Evolutionary conservation across 371 early-diverging fungal species (phyloP), one percentile per base, ranked within the genome.

Genomic region (Mortierella sp.): DNA sequence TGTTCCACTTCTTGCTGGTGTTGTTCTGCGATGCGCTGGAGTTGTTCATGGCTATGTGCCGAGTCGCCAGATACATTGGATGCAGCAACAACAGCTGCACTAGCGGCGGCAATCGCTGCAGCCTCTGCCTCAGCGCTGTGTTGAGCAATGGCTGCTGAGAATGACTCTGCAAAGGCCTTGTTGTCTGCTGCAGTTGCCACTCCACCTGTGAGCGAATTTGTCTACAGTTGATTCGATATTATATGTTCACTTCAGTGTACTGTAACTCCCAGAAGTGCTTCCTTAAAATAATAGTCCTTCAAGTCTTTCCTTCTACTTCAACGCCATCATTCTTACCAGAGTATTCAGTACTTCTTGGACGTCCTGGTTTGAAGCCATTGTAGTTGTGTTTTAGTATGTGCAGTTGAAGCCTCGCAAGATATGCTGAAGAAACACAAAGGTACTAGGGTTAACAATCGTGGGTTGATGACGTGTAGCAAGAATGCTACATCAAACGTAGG

Each of bases 321-420:
- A 16, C 6, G 4, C 13, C 10, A 10, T 4, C 11, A 36, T 67
- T 36, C 77, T 64, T 65, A 77, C 77, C 63, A 77, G 65, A 19
- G 63, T 77, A 24, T 77, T 68, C 55, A 77, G 13, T 16, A 67
- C 72, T 38, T 72, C 77, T 48, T 72, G 77, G n/a, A 77, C 72
- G 11, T 70, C 76, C 38, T 68, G 68, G 41, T 71, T 60, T 33
- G 68, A 64, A 6, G 68, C 60, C 69, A 77, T 71, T 6, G 24
- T 55, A 38, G 58, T 15, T 59, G 33, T 40, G 28, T 16, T 58
- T 8, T 41, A 52, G 1, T 52, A 19, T 5, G 52, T 52, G 52
- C 19, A 19, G 28, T 24, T 22, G n/a, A 19, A 48, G n/a, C 48
- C 48, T 48, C 11, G 48, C 10, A 48, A 43, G 45, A 16, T 48